These are phyloP conservation scores for Solanum clarkiae DNA, from an alignment of 257 asterid species.

Conservation along the genomic window DNA sequence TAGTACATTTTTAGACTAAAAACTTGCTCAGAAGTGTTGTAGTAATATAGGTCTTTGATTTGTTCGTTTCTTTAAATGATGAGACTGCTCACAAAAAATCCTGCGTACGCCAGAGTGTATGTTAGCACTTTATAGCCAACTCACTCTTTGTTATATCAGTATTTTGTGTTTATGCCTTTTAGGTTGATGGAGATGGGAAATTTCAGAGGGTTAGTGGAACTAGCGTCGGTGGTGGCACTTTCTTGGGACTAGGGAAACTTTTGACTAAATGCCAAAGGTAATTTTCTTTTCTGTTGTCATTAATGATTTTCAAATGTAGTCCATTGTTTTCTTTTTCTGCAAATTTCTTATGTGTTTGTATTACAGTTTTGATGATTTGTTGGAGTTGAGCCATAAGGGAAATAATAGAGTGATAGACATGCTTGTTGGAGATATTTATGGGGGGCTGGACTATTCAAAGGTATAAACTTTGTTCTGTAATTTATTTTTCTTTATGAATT, in stretches of 20 bases:
- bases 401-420: conserved; percentile 79
- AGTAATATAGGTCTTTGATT: not conserved
- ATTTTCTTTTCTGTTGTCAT: conserved; percentile 1
- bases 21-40: not conserved
- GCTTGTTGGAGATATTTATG: conserved; percentile 97
- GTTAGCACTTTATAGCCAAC: not conserved
- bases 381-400: conserved; percentile 79
- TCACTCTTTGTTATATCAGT: not conserved
- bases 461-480: conserved; percentile 13
- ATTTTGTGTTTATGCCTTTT: conserved; percentile 5
- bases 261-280: conserved; percentile 88
- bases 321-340: not conserved
- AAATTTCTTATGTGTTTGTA: not conserved
- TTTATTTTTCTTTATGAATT: not conserved
- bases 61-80: not conserved
- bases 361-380: conserved; percentile 80
- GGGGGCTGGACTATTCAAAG: conserved; percentile 76
- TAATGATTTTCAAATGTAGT: not conserved
- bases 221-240: conserved; percentile 96
- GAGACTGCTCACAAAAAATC: not conserved
- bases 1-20: not conserved
- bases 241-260: conserved; percentile 94
- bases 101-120: not conserved
- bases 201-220: conserved; percentile 96
- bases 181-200: conserved; percentile 76